A percentile compares a stretch with the other conserved stretches of the same genome.
Evolutionary conservation across 2,329 filamentous ascomycete species (phyloP).

Genomic region (Amphichorda felina): DNA sequence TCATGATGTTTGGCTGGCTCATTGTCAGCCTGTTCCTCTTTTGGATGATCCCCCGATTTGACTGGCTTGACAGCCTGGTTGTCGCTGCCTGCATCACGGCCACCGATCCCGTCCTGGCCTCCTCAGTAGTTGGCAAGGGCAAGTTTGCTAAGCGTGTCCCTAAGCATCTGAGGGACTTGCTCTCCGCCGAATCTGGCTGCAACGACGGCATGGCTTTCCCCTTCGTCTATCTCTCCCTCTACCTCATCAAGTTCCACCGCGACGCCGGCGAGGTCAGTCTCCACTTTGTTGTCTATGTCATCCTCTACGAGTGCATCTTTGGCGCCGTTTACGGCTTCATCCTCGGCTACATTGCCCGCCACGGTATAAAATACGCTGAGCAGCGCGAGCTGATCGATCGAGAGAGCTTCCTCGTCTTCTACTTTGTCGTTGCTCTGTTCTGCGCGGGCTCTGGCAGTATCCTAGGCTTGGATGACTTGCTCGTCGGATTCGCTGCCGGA

Average conservation of each 20-base stretch:
- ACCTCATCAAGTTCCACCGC: constrained; percentile 72
- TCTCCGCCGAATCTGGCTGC: constrained; percentile 94
- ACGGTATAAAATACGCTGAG: constrained; percentile 82
- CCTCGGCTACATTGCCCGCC: constrained; percentile 81
- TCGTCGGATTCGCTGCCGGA: constrained; percentile 88
- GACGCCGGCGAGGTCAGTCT: constrained; percentile 58
- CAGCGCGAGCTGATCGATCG: constrained; percentile 78
- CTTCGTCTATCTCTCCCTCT: constrained; percentile 86
- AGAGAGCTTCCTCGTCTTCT: constrained; percentile 97
- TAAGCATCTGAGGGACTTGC: constrained; percentile 88
- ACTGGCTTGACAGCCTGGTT: constrained; percentile 82
- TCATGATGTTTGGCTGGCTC: constrained; percentile 96
- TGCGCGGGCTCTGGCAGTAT: constrained; percentile 89
- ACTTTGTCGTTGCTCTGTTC: constrained; percentile 92
- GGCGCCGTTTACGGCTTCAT: constrained; percentile 80
- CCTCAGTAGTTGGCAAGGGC: constrained; percentile 95
- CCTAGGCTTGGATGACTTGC: constrained; percentile 81
- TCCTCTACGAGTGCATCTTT: constrained; percentile 93
- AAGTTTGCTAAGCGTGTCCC: constrained; percentile 97
- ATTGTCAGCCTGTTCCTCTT: constrained; percentile 88
- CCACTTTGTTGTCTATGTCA: constrained; percentile 80
- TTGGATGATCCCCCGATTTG: constrained; percentile 71
- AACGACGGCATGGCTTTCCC: constrained; percentile 99
- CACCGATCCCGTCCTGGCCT: constrained; percentile 92
- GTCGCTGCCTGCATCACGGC: constrained; percentile 91